Evolutionary conservation across 495 filamentous ascomycete species (phyloP).

Genomic region (Podospora fimiseda): DNA sequence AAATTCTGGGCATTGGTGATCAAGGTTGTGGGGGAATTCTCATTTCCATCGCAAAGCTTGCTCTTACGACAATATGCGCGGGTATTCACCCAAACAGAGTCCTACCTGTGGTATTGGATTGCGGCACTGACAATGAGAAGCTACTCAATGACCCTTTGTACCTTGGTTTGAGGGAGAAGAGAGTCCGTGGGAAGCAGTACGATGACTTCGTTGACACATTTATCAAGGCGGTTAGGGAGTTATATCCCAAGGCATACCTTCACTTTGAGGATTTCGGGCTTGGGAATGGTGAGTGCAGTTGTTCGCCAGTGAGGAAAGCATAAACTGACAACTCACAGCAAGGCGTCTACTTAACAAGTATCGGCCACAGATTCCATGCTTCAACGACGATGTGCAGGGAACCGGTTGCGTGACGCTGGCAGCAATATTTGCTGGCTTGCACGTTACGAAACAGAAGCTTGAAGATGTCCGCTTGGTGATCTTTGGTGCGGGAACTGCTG

Average conservation of each 20-base stretch:
- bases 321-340: conserved; percentile 16
- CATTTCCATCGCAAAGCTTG: conserved; percentile 78
- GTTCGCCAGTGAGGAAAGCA: no score
- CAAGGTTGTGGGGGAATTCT: conserved; percentile 86
- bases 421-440: conserved; percentile 65
- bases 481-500: conserved; percentile 81
- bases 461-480: conserved; percentile 62
- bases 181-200: conserved; percentile 66
- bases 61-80: conserved; percentile 75
- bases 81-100: conserved; percentile 77
- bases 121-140: conserved; percentile 75
- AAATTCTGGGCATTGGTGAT: conserved; percentile 86
- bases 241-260: conserved; percentile 75
- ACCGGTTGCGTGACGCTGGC: conserved; percentile 84
- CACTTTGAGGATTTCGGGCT: conserved; percentile 69
- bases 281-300: conserved; percentile 36
- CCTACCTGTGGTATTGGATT: conserved; percentile 79
- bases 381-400: conserved; percentile 90
- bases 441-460: conserved; percentile 61
- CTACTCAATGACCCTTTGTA: conserved; percentile 78
- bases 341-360: conserved; percentile 70
- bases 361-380: conserved; percentile 64
- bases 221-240: conserved; percentile 56
- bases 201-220: conserved; percentile 73
- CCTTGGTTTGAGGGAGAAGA: conserved; percentile 61